Evolutionary conservation across 2,329 filamentous ascomycete genomes (phyloP).

Genomic region (Colletotrichum sp.): DNA sequence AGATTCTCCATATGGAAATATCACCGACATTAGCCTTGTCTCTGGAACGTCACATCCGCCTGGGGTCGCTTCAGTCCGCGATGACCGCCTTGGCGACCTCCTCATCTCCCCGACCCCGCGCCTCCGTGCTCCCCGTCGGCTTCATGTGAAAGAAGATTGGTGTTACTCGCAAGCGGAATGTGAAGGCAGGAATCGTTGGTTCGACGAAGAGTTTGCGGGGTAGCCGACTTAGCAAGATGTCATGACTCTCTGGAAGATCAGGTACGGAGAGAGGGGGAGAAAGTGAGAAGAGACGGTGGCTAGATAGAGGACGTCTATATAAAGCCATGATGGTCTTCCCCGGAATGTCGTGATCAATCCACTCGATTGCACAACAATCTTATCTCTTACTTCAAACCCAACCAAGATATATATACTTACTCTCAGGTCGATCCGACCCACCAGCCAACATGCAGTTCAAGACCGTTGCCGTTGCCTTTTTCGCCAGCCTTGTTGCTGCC

Average conservation of each 20-base stretch:
- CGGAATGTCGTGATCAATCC: conserved; percentile 1
- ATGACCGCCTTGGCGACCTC: conserved; percentile 1
- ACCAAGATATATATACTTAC: background rate
- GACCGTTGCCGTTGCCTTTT: conserved; percentile 22
- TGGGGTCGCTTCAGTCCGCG: background rate
- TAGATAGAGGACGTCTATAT: background rate
- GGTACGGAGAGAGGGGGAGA: background rate
- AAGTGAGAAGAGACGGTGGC: too few relatives aligned
- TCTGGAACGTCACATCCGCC: background rate
- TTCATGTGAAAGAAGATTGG: conserved; percentile 11
- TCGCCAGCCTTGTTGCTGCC: conserved; percentile 24
- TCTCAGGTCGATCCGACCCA: background rate
- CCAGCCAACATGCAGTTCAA: conserved; percentile 30
- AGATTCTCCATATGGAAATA: conserved; percentile 2
- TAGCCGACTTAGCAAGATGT: background rate
- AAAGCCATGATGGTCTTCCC: background rate
- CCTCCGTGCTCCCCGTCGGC: background rate
- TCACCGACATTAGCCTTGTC: background rate
- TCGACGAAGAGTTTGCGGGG: background rate
- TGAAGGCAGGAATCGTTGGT: background rate
- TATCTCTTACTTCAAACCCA: background rate
- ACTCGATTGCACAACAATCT: background rate
- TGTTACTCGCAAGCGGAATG: background rate
- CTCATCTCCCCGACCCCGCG: background rate
- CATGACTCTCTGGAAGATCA: background rate